Evolutionary conservation across 192 early-diverging fungal genomes (phyloP), one percentile per base, ranked within the genome.

Genomic region (Entomortierella beljakovae): DNA sequence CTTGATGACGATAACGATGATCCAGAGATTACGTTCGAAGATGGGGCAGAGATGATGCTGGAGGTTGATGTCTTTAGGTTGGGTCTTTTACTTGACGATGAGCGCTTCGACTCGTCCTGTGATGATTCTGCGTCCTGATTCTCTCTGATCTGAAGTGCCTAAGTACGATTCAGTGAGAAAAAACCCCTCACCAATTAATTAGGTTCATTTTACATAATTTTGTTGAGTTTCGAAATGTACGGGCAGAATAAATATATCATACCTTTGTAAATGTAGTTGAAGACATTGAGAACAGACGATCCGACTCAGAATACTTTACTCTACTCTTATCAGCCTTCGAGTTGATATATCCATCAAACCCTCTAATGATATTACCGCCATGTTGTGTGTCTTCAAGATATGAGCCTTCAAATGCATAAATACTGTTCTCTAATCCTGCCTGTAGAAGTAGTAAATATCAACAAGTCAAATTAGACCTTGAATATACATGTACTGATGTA

Each of bases 321-420:
- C 87, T 84, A 52, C 90, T 88, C 57, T 88, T 86, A 32, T 86
- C 83, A 6, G 87, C 81, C 26, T 88, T 71, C 28, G 82, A 87
- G 50, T 84, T 88, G 54, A 96, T 80, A 70, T 97, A 97, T 1
- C 92, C 93, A 13, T 96, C 95, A 61, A 96, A 97, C 1, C 96
- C 96, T 38, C 89, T 84, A 43, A 96, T 91, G 61, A 97, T 91
- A 68, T 97, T 97, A 32, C 96, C 96, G 25, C 91, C 88, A 6
- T 88, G 85, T 6, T 88, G 89, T 0, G 95, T 95, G 57, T 93
- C 94, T 81, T 97, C 96, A 33, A 97, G 83, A 71, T 97, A 97
- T 10, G 92, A 92, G 1, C 92, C 92, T 72, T 97, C 96, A 79
- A 94, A 93, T 25, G 87, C 82, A 80, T 94, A 97, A 40, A 97